phyloP scores from a whole-genome alignment of 768 basidiomycete genomes.

The Paxillus rubicundulus region DNA sequence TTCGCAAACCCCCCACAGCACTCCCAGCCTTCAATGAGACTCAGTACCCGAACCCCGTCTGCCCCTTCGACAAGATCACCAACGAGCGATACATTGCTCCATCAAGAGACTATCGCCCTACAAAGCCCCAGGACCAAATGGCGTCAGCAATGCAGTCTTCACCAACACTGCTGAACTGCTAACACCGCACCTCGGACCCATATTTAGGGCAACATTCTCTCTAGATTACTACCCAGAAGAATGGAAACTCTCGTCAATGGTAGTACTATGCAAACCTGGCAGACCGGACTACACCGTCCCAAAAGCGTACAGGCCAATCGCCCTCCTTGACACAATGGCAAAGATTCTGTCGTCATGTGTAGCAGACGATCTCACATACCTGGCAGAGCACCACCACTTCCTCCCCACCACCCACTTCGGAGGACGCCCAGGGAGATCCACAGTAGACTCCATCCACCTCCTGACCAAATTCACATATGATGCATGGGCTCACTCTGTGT shows the following conservation, averaged over 20 bases:
- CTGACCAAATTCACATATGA: background rate
- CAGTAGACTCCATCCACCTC: background rate
- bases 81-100: background rate
- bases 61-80: constrained; percentile 3
- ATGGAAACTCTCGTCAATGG: constrained; percentile 26
- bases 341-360: constrained; percentile 30
- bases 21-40: no score
- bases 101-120: constrained; percentile 11
- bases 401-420: constrained; percentile 24
- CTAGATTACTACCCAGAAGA: constrained; percentile 5
- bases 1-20: constrained; percentile 11
- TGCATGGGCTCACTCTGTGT: constrained; percentile 1
- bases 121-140: constrained; percentile 25
- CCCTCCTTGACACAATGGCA: constrained; percentile 30
- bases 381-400: constrained; percentile 31
- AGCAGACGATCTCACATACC: constrained; percentile 19
- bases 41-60: constrained; percentile 5
- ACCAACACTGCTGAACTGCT: constrained; percentile 11
- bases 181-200: background rate
- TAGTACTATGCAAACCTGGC: constrained; percentile 35
- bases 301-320: constrained; percentile 38
- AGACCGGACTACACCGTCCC: constrained; percentile 32
- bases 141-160: constrained; percentile 22
- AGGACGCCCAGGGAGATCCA: background rate
- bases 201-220: constrained; percentile 12